phyloP scores from a whole-genome alignment of 768 basidiomycete genomes.

The Mycena haematopus region DNA sequence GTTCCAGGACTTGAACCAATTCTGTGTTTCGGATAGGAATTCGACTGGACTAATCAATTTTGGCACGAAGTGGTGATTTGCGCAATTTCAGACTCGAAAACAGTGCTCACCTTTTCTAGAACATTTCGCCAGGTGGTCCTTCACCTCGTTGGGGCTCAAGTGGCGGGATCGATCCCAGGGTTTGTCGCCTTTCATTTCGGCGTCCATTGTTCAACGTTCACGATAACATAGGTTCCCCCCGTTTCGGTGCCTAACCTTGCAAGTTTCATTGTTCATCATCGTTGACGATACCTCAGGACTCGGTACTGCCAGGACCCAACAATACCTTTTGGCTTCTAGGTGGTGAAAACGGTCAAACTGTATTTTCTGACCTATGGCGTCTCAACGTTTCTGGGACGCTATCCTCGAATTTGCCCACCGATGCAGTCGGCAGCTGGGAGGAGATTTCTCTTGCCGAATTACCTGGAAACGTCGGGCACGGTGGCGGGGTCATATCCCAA shows the following conservation, averaged over 20 bases:
- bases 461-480: constrained; percentile 54
- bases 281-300: constrained; percentile 41
- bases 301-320: constrained; percentile 58
- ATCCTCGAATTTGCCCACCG: constrained; percentile 67
- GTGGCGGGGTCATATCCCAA: constrained; percentile 61
- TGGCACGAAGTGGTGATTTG: constrained; percentile 62
- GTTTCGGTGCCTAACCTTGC: constrained; percentile 20
- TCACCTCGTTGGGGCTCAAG: constrained; percentile 72
- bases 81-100: not conserved
- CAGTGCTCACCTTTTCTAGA: constrained; percentile 6
- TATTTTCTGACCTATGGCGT: constrained; percentile 73
- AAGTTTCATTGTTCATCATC: not conserved
- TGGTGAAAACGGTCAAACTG: constrained; percentile 62
- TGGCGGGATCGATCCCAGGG: constrained; percentile 75
- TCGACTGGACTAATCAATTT: constrained; percentile 76
- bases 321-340: constrained; percentile 79
- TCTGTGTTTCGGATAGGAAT: constrained; percentile 35
- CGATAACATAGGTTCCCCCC: constrained; percentile 39
- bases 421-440: constrained; percentile 65
- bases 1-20: constrained; percentile 53
- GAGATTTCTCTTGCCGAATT: constrained; percentile 47
- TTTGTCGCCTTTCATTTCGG: constrained; percentile 33
- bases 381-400: constrained; percentile 73
- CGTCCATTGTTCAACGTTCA: not conserved
- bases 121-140: constrained; percentile 58